Conservation (phyloP, 768 basidiomycete species). For the Floccularia luteovirens region DNA sequence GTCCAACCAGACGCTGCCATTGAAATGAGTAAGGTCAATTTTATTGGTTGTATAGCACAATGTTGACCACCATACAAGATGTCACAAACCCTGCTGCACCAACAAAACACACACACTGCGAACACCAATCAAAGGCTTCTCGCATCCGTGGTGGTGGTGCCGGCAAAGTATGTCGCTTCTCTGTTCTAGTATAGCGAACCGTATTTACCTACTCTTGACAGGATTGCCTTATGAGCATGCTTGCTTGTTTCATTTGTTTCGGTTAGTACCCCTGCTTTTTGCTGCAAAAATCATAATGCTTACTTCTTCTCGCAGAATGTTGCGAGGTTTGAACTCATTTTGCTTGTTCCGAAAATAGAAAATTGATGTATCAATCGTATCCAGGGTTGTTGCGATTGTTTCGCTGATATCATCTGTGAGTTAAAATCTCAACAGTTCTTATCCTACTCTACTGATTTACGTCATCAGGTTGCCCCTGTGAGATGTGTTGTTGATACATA, state of each 20-base stretch:
- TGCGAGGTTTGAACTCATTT: conserved; percentile 52
- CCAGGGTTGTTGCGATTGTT: conserved; percentile 66
- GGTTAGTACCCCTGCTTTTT: conserved; percentile 30
- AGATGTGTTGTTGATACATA: conserved; percentile 55
- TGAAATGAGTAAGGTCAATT: conserved; percentile 49
- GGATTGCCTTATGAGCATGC: conserved; percentile 59
- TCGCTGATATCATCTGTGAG: conserved; percentile 67
- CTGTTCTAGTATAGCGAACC: not conserved
- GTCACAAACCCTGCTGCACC: conserved; percentile 33
- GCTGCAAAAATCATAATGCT: not conserved
- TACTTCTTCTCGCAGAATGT: conserved; percentile 36
- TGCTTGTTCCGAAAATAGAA: not conserved
- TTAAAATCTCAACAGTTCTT: conserved; percentile 4
- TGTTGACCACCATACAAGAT: conserved; percentile 18
- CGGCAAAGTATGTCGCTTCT: conserved; percentile 37
- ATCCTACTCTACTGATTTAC: not conserved
- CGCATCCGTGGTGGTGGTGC: conserved; percentile 70
- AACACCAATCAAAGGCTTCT: conserved; percentile 39
- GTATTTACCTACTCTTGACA: conserved; percentile 13
- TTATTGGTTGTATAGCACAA: not conserved
- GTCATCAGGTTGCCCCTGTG: conserved; percentile 65
- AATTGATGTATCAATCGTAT: not conserved
- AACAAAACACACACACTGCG: conserved; percentile 20
- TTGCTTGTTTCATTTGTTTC: conserved; percentile 69
- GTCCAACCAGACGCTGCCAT: conserved; percentile 53